Conservation (phyloP, 2,329 filamentous ascomycete genomes). For the Gnomoniopsis smithogilvyi region DNA sequence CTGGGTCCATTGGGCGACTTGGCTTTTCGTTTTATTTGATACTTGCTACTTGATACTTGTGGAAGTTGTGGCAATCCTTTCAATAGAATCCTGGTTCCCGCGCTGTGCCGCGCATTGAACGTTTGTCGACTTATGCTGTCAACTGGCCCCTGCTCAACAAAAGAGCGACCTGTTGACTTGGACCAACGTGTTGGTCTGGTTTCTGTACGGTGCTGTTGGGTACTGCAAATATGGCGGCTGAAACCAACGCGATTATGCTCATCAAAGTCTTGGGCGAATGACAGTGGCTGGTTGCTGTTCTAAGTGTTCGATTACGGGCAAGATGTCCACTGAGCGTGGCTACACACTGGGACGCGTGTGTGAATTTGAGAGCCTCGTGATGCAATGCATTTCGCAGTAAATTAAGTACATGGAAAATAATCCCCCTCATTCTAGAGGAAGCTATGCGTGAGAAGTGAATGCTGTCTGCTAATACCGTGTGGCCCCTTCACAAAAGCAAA, state of each 20-base stretch:
- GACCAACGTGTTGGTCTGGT: background rate
- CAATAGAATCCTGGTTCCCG: too few relatives aligned
- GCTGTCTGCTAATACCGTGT: background rate
- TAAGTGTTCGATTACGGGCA: background rate
- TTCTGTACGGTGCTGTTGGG: background rate
- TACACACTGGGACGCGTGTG: too few relatives aligned
- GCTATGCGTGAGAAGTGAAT: background rate
- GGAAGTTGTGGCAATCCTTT: too few relatives aligned
- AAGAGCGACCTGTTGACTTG: background rate
- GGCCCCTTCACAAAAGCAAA: background rate
- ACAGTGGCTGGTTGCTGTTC: background rate
- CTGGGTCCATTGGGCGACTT: background rate
- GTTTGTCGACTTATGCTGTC: too few relatives aligned
- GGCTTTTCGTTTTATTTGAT: too few relatives aligned
- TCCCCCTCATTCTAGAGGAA: background rate
- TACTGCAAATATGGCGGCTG: background rate
- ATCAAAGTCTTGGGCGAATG: background rate
- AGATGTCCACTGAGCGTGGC: background rate
- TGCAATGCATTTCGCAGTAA: background rate
- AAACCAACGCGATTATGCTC: background rate
- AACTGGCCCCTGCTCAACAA: too few relatives aligned
- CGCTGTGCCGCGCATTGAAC: too few relatives aligned
- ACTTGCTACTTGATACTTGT: too few relatives aligned
- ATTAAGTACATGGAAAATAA: conserved; percentile 1
- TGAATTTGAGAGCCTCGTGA: background rate